Evolutionary conservation across 805 yeast species (phyloP), one percentile per base, ranked within the genome.

Genomic region (Metschnikowia picachoensis): DNA sequence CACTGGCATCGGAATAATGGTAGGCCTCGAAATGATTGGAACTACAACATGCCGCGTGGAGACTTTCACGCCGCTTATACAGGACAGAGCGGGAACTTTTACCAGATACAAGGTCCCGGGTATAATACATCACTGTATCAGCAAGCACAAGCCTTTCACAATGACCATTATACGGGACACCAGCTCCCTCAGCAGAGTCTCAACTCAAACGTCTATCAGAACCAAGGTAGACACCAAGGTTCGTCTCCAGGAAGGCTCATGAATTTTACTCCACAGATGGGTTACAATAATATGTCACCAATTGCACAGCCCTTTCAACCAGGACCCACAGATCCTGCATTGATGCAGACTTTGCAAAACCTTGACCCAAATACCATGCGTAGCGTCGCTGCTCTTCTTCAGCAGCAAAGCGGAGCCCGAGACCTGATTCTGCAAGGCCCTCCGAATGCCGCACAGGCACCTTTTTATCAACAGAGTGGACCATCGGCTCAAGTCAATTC

Each of bases 291-390:
- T 7, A 29, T 17, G 17, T 8, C 37, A 12, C 15, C 40, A 3
- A 30, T 12, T 14, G 9, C 31, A 8, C 43, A 25, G 31, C 49
- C 30, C 29, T 29, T 39, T 5, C 37, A 16, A 6, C 32, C 37
- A 11, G 38, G 17, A 4, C 34, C 34, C 25, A 40, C 43, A 6
- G 41, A 44, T 25, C 46, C 54, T 8, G 47, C 54, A 10, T 40
- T 57, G 31, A n/a, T 53, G 20, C 60, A 58, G 30, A 53, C 58
- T 2, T 51, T 58, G 31, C 59, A 58, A 44, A 54, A 50, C 17
- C 47, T 68, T 50, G 70, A 67, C 42, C 69, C 70, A 3, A 51
- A 58, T 15, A 57, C 72, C 16, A 60, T 62, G 57, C 73, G 68
- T 44, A 65, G 55, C 43, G 60, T 68, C 50, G 55, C 68, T 11